phyloP scores from a whole-genome alignment of 2,329 filamentous ascomycete genomes.

The Capronia coronata region DNA sequence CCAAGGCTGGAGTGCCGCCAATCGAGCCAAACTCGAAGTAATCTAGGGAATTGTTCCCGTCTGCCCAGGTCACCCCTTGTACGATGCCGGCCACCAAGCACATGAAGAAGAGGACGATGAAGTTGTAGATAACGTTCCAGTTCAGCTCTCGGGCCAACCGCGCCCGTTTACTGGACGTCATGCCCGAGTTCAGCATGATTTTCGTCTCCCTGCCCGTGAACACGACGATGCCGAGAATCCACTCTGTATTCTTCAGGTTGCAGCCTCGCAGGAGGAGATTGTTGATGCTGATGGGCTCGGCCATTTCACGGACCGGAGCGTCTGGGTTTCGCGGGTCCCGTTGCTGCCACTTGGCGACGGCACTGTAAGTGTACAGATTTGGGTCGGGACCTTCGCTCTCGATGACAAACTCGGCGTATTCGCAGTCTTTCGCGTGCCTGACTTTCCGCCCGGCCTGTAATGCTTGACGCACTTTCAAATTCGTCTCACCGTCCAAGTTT shows the following conservation, averaged over 20 bases:
- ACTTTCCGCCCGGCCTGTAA: constrained; percentile 76
- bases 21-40: constrained; percentile 85
- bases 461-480: constrained; percentile 88
- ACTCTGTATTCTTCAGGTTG: constrained; percentile 90
- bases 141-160: constrained; percentile 90
- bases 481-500: constrained; percentile 95
- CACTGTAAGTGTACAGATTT: constrained; percentile 93
- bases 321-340: constrained; percentile 57
- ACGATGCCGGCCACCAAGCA: constrained; percentile 80
- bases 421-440: constrained; percentile 86
- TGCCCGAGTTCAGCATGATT: constrained; percentile 97
- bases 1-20: constrained; percentile 65
- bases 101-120: constrained; percentile 80
- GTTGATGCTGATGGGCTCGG: constrained; percentile 89
- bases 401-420: constrained; percentile 76
- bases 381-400: constrained; percentile 88
- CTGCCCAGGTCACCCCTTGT: constrained; percentile 74
- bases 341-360: constrained; percentile 81
- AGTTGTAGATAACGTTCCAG: constrained; percentile 97
- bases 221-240: constrained; percentile 84
- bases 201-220: constrained; percentile 97
- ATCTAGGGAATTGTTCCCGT: constrained; percentile 62
- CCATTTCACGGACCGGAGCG: constrained; percentile 66
- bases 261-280: constrained; percentile 90
- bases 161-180: constrained; percentile 88